Conservation (phyloP, 2,329 filamentous ascomycete genomes). For the Aspergillus spinulosporus region DNA sequence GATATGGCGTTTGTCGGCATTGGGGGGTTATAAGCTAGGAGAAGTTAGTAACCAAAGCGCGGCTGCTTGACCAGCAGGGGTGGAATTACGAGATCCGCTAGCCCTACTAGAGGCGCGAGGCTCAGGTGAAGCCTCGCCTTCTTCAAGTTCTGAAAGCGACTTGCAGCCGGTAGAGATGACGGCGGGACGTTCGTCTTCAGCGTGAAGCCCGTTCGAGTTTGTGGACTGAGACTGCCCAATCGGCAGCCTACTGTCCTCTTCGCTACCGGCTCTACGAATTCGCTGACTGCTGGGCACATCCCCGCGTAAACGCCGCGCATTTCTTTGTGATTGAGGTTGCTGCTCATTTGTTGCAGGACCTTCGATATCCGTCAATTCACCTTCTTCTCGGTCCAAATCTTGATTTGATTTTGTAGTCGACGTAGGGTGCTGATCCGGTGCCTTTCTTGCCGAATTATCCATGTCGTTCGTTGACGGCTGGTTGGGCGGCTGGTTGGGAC, state of each 20-base stretch:
- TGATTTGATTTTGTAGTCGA: conserved; percentile 31
- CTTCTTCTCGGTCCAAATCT: conserved; percentile 64
- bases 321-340: not conserved
- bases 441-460: conserved; percentile 15
- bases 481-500: not conserved
- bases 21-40: conserved; percentile 38
- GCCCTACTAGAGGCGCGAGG: conserved; percentile 28
- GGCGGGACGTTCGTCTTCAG: not conserved
- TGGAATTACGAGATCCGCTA: conserved; percentile 35
- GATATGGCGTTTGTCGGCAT: conserved; percentile 28
- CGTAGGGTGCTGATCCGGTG: conserved; percentile 13
- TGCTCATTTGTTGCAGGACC: conserved; percentile 28
- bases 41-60: conserved; percentile 22
- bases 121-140: conserved; percentile 29
- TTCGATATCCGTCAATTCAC: conserved; percentile 72
- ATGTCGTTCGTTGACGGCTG: conserved; percentile 13
- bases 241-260: not conserved
- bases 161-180: not conserved
- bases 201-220: not conserved
- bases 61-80: not conserved
- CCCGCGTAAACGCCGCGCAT: not conserved
- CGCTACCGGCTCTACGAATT: not conserved
- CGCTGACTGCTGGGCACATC: not conserved
- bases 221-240: not conserved
- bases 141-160: conserved; percentile 24